Evolutionary conservation across 169 alveolate genomes (phyloP), one percentile per base, ranked within the genome.

Genomic region (Eimeria tenella): DNA sequence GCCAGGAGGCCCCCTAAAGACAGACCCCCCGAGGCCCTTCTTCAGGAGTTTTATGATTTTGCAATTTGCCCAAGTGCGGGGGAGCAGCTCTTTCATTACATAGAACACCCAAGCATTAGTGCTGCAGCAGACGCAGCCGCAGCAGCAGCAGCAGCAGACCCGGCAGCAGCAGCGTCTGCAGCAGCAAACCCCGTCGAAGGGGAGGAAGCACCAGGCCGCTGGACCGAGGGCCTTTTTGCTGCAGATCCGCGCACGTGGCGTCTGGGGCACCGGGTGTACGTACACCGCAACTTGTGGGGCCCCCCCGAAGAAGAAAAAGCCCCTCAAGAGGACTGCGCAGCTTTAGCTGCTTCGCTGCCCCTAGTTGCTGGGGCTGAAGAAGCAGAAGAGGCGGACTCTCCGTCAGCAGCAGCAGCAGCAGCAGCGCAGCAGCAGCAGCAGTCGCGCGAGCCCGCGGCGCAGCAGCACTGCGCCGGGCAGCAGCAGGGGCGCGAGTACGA

Each of bases 161-260:
- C 63, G 58, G 63, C 19, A 8, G 89, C 89, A 79, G n/a, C 89
- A 52, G 65, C 25, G 21, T 8, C 15, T 68, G 79, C n/a, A 15
- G 79, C 79, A 17, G 42, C 42, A 31, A 31, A 31, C 42, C 42
- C 42, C 0, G 77, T 52, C 21, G 77, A 68, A 5, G 77, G 77
- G 52, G 77, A 68, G 31, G 21, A 68, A 68, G 77, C 77, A 68
- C 17, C 89, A 79, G 73, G 63, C 49, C 53, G 63, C 13, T 56
- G 79, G 77, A 21, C 63, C 3, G 91, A 62, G 77, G 77, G 91
- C 7, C 23, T 83, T 0, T 19, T 62, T 83, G 91, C 91, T 25
- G 91, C 91, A 11, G 91, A 62, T 31, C 77, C 79, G 60, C 77
- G 91, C 77, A 83, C 79, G 52, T 60, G 77, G 79, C 58, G 74